phyloP scores from a whole-genome alignment of 139 green algal genomes.

The Chlorella sp. region DNA sequence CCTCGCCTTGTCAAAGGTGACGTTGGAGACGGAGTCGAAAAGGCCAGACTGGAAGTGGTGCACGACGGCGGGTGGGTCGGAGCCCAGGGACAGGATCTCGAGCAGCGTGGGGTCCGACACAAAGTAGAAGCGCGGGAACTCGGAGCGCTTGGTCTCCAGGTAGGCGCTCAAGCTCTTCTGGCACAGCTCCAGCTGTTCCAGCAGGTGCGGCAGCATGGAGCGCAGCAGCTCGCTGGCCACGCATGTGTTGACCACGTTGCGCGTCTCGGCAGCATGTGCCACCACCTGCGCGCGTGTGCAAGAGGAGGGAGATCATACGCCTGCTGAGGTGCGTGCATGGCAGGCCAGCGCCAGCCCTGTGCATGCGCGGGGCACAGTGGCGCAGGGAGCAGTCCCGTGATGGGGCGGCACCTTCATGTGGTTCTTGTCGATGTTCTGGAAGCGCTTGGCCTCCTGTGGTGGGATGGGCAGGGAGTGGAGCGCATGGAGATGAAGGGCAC shows the following conservation, averaged over 20 bases:
- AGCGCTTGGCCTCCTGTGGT: slow-evolving; percentile 94
- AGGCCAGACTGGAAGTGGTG: slow-evolving; percentile 96
- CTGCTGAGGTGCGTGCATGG: no score
- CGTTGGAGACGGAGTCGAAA: slow-evolving; percentile 89
- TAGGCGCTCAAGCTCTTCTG: slow-evolving; percentile 93
- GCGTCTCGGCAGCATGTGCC: slow-evolving; percentile 73
- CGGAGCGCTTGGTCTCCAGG: slow-evolving; percentile 92
- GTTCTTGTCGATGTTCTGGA: slow-evolving; percentile 96
- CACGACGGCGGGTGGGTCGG: slow-evolving; percentile 86
- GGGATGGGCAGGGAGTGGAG: no score
- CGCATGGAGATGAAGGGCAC: no score
- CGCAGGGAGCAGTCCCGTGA: no score
- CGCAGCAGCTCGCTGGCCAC: slow-evolving; percentile 87
- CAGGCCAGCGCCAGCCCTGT: no score
- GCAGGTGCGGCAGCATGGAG: slow-evolving; percentile 88
- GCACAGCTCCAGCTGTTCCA: slow-evolving; percentile 95
- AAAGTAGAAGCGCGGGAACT: slow-evolving; percentile 98
- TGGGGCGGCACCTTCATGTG: slow-evolving; percentile 93
- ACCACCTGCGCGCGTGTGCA: no score
- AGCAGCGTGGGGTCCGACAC: slow-evolving; percentile 95
- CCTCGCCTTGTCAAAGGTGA: slow-evolving; percentile 86
- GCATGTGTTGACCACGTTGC: slow-evolving; percentile 86
- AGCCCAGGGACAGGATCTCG: slow-evolving; percentile 95
- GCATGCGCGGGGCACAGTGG: no score
- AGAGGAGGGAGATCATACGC: no score